Percentiles rank a stretch among this genome's conserved stretches.
Evolutionary conservation across 2,329 filamentous ascomycete species (phyloP).

Genomic region (Penicillium aurantiogriseum): DNA sequence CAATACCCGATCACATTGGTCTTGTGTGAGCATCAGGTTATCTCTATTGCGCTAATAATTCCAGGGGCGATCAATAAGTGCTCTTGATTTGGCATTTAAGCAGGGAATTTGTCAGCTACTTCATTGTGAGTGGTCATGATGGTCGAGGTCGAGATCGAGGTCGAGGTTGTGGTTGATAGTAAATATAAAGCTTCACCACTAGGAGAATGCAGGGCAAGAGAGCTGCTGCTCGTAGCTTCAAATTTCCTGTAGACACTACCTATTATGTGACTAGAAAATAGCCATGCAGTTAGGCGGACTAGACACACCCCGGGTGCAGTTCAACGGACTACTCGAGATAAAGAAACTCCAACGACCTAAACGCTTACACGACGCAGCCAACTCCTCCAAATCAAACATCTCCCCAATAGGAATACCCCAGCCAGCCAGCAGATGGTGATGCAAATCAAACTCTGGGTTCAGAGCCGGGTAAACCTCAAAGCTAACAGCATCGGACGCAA

Average conservation of each 20-base stretch:
- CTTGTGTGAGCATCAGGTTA: too few relatives aligned
- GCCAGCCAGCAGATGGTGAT: slow-evolving; percentile 38
- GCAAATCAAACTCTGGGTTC: slow-evolving; percentile 35
- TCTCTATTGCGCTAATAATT: too few relatives aligned
- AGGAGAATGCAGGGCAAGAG: too few relatives aligned
- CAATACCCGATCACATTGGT: too few relatives aligned
- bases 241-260: not conserved
- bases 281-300: slow-evolving; percentile 47
- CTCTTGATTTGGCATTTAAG: too few relatives aligned
- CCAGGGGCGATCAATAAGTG: too few relatives aligned
- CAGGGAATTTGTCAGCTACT: too few relatives aligned
- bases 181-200: too few relatives aligned
- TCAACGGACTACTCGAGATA: slow-evolving; percentile 42
- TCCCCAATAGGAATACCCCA: slow-evolving; percentile 43
- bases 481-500: slow-evolving; percentile 59
- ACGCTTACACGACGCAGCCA: slow-evolving; percentile 34
- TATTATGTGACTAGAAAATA: slow-evolving; percentile 34
- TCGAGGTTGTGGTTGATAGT: too few relatives aligned
- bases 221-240: too few relatives aligned
- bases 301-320: slow-evolving; percentile 40
- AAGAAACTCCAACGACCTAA: slow-evolving; percentile 41
- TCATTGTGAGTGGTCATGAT: too few relatives aligned
- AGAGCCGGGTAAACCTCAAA: slow-evolving; percentile 53
- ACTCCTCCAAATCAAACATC: slow-evolving; percentile 42
- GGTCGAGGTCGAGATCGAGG: too few relatives aligned